Percentiles rank a stretch among this genome's conserved stretches.
Conservation (phyloP, 2,329 filamentous ascomycete species). For the Ophiocordyceps robertsii region DNA sequence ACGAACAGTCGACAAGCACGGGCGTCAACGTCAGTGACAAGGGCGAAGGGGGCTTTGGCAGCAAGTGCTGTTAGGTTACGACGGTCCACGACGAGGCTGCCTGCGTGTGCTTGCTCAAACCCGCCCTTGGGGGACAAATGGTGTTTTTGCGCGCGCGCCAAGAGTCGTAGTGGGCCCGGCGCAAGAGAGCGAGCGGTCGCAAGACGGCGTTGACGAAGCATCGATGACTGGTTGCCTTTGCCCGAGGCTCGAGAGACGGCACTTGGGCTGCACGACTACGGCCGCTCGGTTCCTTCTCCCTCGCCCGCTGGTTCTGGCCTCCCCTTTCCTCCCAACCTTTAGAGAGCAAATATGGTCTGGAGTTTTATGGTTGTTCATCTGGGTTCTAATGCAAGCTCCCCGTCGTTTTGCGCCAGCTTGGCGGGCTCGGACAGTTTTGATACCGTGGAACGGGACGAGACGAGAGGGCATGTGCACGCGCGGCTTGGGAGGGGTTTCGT, state of each 20-base stretch:
- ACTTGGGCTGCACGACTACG: not conserved
- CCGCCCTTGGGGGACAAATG: too few relatives aligned
- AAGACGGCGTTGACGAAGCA: too few relatives aligned
- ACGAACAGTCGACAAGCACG: conserved; percentile 44
- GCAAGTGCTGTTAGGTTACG: conserved; percentile 61
- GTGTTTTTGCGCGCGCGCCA: too few relatives aligned
- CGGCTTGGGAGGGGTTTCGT: too few relatives aligned
- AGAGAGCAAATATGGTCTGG: conserved; percentile 32
- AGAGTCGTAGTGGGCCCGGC: too few relatives aligned
- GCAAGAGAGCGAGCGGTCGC: too few relatives aligned
- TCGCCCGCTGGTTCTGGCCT: conserved; percentile 10
- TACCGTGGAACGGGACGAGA: conserved; percentile 1
- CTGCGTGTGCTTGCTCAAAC: too few relatives aligned
- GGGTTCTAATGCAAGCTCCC: conserved; percentile 29
- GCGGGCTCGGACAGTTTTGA: conserved; percentile 1
- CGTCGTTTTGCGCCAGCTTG: conserved; percentile 6
- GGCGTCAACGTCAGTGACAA: conserved; percentile 59
- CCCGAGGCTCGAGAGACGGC: not conserved
- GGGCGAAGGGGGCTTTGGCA: conserved; percentile 38
- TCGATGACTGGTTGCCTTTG: not conserved
- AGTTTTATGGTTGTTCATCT: conserved; percentile 30
- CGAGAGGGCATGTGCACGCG: not conserved
- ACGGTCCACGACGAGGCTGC: not conserved
- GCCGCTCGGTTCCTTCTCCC: conserved; percentile 1
- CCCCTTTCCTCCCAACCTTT: conserved; percentile 7